Percentiles rank a stretch among this genome's conserved stretches.
Evolutionary conservation across 306 rosid species (phyloP).

Genomic region (Fragaria vesca): DNA sequence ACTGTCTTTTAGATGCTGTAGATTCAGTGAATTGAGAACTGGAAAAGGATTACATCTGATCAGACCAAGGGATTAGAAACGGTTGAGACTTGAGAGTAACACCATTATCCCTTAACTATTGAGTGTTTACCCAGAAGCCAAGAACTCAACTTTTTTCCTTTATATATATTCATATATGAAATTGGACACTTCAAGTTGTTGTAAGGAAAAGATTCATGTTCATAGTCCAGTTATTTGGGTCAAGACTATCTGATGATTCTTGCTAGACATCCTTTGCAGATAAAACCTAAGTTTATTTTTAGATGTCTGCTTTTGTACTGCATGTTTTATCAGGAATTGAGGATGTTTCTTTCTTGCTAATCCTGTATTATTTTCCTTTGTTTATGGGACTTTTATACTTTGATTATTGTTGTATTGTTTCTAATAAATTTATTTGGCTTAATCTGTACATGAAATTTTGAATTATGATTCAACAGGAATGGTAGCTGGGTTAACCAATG

Average conservation of each 20-base stretch:
- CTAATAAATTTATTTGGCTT: not conserved
- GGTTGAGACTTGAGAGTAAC: not conserved
- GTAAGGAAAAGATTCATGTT: not conserved
- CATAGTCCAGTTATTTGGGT: not conserved
- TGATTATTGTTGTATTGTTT: not conserved
- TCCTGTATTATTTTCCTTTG: not conserved
- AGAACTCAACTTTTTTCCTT: too few species aligned
- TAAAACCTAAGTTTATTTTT: not conserved
- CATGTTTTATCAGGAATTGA: not conserved
- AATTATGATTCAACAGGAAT: slow-evolving; percentile 58
- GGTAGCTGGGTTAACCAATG: slow-evolving; percentile 91
- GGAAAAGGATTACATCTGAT: not conserved
- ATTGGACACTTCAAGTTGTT: not conserved
- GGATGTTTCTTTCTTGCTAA: not conserved
- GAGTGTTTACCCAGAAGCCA: not conserved
- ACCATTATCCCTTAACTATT: not conserved
- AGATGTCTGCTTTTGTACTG: not conserved
- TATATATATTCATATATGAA: not conserved
- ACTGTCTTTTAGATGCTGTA: not conserved
- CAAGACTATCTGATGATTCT: not conserved
- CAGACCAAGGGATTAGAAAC: not conserved
- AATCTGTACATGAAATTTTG: slow-evolving; percentile 14
- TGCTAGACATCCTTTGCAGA: not conserved
- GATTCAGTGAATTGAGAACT: not conserved
- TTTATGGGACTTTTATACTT: not conserved